Conservation (phyloP, 83 land plant genomes). For the Picea engelmannii region DNA sequence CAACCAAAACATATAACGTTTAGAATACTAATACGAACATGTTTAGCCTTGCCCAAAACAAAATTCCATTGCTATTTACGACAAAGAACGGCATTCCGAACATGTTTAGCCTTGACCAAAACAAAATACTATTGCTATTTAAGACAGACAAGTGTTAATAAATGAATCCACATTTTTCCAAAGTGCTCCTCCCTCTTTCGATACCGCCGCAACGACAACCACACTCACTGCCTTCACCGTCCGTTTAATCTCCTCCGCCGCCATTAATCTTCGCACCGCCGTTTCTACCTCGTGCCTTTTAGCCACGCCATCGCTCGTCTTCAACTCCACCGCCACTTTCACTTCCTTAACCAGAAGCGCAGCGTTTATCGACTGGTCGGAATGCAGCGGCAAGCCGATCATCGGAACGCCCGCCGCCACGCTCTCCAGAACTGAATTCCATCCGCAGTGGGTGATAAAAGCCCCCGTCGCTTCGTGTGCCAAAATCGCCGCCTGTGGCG, state of each 20-base stretch:
- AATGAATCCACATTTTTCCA: background rate
- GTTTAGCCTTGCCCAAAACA: too few species aligned
- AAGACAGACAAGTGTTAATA: too few species aligned
- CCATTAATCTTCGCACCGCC: background rate
- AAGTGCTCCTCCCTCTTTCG: too few species aligned
- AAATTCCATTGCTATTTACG: too few species aligned
- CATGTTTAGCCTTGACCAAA: too few species aligned
- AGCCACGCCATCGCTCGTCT: background rate
- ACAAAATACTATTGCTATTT: too few species aligned
- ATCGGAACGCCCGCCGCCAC: constrained; percentile 14
- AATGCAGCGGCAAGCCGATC: background rate
- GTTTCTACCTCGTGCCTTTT: background rate
- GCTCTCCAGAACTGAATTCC: constrained; percentile 21
- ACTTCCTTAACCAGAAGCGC: constrained; percentile 16
- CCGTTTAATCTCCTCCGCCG: constrained; percentile 8
- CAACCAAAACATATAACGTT: too few species aligned
- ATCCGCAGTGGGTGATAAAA: constrained; percentile 24
- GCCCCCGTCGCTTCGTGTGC: constrained; percentile 19
- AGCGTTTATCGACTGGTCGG: constrained; percentile 16
- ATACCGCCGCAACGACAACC: too few species aligned
- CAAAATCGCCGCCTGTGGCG: constrained; percentile 42
- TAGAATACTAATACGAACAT: too few species aligned
- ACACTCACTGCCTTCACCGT: constrained; percentile 7
- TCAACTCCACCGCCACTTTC: constrained; percentile 15
- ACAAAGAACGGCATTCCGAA: background rate